phyloP scores from a whole-genome alignment of 768 basidiomycete genomes.

The Peribolospora baueri region DNA sequence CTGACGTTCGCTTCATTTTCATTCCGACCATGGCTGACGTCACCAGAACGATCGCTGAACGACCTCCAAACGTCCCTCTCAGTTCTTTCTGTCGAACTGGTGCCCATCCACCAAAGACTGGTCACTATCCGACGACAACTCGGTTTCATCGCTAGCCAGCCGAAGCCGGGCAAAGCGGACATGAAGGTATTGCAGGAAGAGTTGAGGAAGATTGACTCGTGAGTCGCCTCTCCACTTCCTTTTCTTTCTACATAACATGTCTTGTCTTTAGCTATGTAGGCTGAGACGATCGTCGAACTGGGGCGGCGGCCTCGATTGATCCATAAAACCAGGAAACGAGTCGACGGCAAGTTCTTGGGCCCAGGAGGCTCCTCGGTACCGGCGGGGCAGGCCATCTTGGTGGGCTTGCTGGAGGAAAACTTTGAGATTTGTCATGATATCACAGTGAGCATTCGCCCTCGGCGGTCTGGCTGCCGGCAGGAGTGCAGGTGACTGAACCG shows the following conservation, averaged over 20 bases:
- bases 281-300: neutral
- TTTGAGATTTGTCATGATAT: slow-evolving; percentile 92
- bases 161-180: slow-evolving; percentile 59
- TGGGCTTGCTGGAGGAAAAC: slow-evolving; percentile 80
- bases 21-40: neutral
- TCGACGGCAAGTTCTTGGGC: slow-evolving; percentile 85
- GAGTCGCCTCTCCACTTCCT: neutral
- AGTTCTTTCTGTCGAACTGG: slow-evolving; percentile 66
- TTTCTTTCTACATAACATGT: neutral
- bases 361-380: slow-evolving; percentile 65
- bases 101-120: slow-evolving; percentile 70
- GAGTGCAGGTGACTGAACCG: too few relatives aligned
- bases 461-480: too few relatives aligned
- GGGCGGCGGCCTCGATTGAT: neutral
- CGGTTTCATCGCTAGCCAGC: slow-evolving; percentile 54
- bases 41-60: slow-evolving; percentile 44
- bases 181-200: slow-evolving; percentile 78
- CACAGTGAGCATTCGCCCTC: slow-evolving; percentile 29
- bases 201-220: slow-evolving; percentile 59
- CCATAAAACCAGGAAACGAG: slow-evolving; percentile 39
- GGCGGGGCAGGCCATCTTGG: slow-evolving; percentile 68
- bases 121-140: slow-evolving; percentile 71
- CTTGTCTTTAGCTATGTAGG: neutral
- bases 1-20: neutral
- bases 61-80: slow-evolving; percentile 63